Percentiles rank a stretch among this genome's conserved stretches.
Evolutionary conservation across 2,329 filamentous ascomycete genomes (phyloP).

Genomic region (Ophiostoma sp.): DNA sequence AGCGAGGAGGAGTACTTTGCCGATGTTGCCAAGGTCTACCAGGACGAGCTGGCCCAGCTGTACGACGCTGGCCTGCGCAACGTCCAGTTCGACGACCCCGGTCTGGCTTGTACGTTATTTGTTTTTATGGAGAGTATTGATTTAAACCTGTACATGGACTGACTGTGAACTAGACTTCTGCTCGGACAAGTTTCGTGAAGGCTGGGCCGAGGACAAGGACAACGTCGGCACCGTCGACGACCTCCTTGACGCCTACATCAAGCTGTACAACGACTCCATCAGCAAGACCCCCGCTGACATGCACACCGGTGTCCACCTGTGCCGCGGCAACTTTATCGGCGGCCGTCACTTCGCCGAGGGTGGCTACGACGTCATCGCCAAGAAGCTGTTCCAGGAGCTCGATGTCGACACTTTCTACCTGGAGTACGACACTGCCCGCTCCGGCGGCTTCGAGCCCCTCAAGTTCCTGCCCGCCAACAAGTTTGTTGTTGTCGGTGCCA

Average conservation of each 20-base stretch:
- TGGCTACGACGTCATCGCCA: conserved; percentile 59
- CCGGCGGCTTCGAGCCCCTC: conserved; percentile 58
- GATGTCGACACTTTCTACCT: conserved; percentile 52
- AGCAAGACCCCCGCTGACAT: conserved; percentile 57
- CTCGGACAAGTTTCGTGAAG: conserved; percentile 60
- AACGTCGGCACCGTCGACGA: conserved; percentile 57
- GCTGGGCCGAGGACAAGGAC: conserved; percentile 56
- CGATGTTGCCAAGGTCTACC: conserved; percentile 48
- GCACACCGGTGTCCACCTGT: conserved; percentile 67
- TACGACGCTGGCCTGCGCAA: conserved; percentile 48
- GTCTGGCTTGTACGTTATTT: conserved; percentile 40
- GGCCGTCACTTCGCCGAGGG: conserved; percentile 60
- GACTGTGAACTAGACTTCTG: conserved; percentile 49
- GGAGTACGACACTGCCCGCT: conserved; percentile 47
- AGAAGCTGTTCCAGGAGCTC: conserved; percentile 55
- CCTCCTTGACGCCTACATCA: conserved; percentile 64
- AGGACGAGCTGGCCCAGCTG: conserved; percentile 43
- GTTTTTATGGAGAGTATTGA: too few species aligned
- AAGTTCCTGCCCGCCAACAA: conserved; percentile 54
- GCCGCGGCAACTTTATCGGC: conserved; percentile 56
- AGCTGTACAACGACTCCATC: conserved; percentile 68
- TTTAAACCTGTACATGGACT: background rate
- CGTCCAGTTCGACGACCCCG: conserved; percentile 58
- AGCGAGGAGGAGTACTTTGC: conserved; percentile 47
- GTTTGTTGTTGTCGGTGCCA: conserved; percentile 57